Evolutionary conservation across 306 rosid genomes (phyloP), one percentile per base, ranked within the genome.

Genomic region (Urtica urens): DNA sequence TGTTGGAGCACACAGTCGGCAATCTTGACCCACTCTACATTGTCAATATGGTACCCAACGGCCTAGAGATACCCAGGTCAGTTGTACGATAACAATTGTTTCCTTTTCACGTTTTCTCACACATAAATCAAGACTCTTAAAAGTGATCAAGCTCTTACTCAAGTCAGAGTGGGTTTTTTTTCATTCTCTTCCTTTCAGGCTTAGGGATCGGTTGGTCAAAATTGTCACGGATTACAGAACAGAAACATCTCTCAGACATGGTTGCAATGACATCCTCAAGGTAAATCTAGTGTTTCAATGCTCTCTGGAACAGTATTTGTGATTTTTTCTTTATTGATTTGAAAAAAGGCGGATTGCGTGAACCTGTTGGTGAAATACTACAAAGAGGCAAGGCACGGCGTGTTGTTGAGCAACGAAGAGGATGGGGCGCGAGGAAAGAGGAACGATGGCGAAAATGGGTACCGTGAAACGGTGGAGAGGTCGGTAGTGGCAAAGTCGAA

Each of bases 1-100:
- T 90, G 28, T 63, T 90, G 93, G 95, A 90, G 72, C 99, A 85
- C 82, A 85, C 99, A 0, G 99, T 90, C 70, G 99, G 99, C 47
- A 77, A 77, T 59, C 77, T 77, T 21, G 83, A 72, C 55, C 83
- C 83, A 53, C 79, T 77, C 3, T 72, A 79, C 68, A 90, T 90
- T 38, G 99, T 90, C 46, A 90, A 90, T 74, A 85, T 66, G 79
- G 99, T 90, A 66, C 99, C 99, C 48, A 71, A 85, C 33, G 95
- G 99, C 45, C 48, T 90, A 75, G 93, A 84, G 69, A 85, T 90
- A 70, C 99, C 95, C 49, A 70, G 92, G 99, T 90, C 43, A 65
- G 92, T 71, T 34, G 40, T 53, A 57, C 50, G 26, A 22, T 51
- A 63, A 18, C 10, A 3, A 34, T 46, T 28, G 22, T 23, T 7